Conservation (phyloP, 371 early-diverging fungal genomes). For the Apophysomyces variabilis region DNA sequence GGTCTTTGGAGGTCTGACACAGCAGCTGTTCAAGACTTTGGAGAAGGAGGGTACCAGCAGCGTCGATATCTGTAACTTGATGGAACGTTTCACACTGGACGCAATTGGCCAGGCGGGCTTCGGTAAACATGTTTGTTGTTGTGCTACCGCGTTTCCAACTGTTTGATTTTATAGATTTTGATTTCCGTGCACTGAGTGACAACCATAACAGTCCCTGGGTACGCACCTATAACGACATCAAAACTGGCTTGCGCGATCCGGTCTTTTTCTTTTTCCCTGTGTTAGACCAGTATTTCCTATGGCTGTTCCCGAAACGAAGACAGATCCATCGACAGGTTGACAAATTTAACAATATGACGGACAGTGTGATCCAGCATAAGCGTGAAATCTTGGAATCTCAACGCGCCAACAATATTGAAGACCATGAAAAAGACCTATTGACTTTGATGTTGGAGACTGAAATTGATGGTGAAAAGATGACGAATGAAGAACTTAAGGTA, state of each 20-base stretch:
- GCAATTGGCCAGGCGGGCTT: conserved; percentile 42
- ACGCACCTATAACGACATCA: conserved; percentile 18
- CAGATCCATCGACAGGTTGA: conserved; percentile 13
- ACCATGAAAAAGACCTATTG: conserved; percentile 6
- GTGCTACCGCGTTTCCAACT: not conserved
- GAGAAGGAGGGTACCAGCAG: conserved; percentile 15
- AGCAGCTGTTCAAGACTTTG: conserved; percentile 25
- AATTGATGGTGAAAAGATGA: not conserved
- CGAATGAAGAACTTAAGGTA: not conserved
- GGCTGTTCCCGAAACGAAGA: conserved; percentile 29
- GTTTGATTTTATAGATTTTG: conserved; percentile 23
- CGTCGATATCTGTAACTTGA: conserved; percentile 21
- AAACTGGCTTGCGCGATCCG: conserved; percentile 9
- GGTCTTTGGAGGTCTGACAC: conserved; percentile 31
- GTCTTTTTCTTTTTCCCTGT: conserved; percentile 27
- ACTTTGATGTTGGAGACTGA: not conserved
- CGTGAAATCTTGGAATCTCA: not conserved
- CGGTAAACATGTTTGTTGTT: conserved; percentile 21
- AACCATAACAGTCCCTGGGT: conserved; percentile 22
- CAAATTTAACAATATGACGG: conserved; percentile 11
- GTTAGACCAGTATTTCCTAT: conserved; percentile 22
- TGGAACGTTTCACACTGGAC: conserved; percentile 41
- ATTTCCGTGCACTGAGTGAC: conserved; percentile 30
- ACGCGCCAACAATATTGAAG: not conserved
- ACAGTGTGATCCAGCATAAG: conserved; percentile 4